Evolutionary conservation across 2,329 filamentous ascomycete genomes (phyloP).

Genomic region (Hypoxylon sp.): DNA sequence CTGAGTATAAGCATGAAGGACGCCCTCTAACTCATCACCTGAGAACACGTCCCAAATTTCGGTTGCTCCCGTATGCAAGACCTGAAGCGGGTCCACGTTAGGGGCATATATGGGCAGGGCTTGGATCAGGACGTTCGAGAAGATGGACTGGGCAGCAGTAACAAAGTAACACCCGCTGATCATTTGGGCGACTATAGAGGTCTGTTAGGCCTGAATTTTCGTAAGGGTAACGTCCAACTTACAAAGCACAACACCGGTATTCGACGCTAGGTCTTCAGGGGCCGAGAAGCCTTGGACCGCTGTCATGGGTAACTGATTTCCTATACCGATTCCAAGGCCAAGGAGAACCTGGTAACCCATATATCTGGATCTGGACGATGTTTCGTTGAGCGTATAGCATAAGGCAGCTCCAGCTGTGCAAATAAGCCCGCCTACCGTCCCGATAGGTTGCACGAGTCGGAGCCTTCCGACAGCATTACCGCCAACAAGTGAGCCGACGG

Average conservation of each 20-base stretch:
- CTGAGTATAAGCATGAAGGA: neutral
- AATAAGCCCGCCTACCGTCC: neutral
- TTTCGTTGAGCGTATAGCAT: neutral
- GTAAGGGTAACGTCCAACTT: neutral
- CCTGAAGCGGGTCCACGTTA: neutral
- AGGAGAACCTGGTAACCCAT: constrained; percentile 27
- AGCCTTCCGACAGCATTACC: neutral
- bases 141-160: neutral
- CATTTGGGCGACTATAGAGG: neutral
- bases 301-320: constrained; percentile 35
- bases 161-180: constrained; percentile 3
- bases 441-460: neutral
- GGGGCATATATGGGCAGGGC: neutral
- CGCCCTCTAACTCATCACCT: neutral
- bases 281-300: constrained; percentile 31
- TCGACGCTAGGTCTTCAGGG: constrained; percentile 26
- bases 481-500: neutral
- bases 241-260: constrained; percentile 16
- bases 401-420: constrained; percentile 1
- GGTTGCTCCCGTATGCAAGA: neutral
- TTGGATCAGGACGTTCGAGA: neutral
- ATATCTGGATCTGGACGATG: constrained; percentile 11
- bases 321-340: constrained; percentile 31
- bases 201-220: neutral
- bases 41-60: constrained; percentile 1